phyloP scores from a whole-genome alignment of 2,329 filamentous ascomycete species.

The Huntiella bhutanensis region DNA sequence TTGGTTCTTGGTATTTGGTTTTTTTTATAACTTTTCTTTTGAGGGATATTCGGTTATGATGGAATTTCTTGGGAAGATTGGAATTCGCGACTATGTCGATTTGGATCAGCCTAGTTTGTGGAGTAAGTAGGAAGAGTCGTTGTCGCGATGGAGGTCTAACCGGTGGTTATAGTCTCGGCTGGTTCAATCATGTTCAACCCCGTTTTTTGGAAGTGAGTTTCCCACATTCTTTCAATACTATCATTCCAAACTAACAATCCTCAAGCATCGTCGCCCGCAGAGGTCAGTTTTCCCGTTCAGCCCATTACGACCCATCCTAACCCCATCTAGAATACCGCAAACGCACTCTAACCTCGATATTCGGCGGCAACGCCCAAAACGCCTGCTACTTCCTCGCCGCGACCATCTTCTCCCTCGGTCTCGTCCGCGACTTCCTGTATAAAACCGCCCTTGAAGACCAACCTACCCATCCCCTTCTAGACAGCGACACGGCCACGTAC shows the following conservation, averaged over 20 bases:
- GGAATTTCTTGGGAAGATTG: not conserved
- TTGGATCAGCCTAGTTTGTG: constrained; percentile 47
- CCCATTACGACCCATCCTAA: not conserved
- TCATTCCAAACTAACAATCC: constrained; percentile 18
- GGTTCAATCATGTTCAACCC: constrained; percentile 83
- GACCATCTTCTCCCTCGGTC: constrained; percentile 79
- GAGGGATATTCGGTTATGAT: constrained; percentile 9
- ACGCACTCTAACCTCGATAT: constrained; percentile 72
- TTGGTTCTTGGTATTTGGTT: not conserved
- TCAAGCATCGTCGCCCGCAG: constrained; percentile 61
- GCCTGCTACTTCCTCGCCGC: constrained; percentile 82
- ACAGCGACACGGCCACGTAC: constrained; percentile 37
- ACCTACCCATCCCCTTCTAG: constrained; percentile 56
- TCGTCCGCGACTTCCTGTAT: constrained; percentile 76
- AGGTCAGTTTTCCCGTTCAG: constrained; percentile 31
- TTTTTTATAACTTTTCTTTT: constrained; percentile 3
- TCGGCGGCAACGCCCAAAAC: constrained; percentile 54
- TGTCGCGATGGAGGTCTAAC: not conserved
- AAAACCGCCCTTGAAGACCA: constrained; percentile 60
- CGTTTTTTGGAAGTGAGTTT: constrained; percentile 93
- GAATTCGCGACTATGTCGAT: constrained; percentile 27
- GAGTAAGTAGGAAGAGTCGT: constrained; percentile 28
- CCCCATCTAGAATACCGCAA: constrained; percentile 61
- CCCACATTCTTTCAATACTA: constrained; percentile 1
- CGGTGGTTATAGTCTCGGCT: constrained; percentile 48